Base-by-base conservation (phyloP, 2,329 filamentous ascomycete genomes). In the Fusarium tjaetaba region DNA sequence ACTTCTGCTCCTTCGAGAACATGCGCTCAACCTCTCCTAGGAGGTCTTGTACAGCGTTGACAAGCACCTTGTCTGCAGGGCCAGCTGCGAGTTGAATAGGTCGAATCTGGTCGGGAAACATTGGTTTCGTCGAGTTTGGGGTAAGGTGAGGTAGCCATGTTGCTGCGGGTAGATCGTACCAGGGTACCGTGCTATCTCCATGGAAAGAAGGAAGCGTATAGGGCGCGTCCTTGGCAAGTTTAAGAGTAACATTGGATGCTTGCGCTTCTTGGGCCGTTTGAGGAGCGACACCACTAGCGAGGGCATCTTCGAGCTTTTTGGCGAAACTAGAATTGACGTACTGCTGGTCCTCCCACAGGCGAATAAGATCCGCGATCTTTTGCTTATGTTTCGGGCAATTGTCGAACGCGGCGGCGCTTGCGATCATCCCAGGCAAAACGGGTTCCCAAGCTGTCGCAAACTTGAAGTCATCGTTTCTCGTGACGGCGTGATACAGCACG, bases 111-210 rank as follows among this genome's bases (percentile, higher is more conserved):
- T 90, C 86, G 1, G 93, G 88, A 48, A 92, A 90, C 84, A 97
- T 94, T 11, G 94, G 91, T 56, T 89, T 87, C 14, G 90, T 90
- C 2, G 93, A 94, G 78, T 96, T 92, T 9, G 92, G 93, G 43
- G 93, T 89, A 68, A 97, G 90, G 63, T 93, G 91, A 9, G 93
- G 93, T 52, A 97, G 88, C 86, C 95, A 92, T 73, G 94, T 96
- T 4, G 90, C 92, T 4, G 94, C 94, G 0, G 94, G 94, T 2
- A 97, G 85, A 73, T 97, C 94, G 82, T 95, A 93, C 89, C 92
- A 97, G 0, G 92, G 90, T 8, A 88, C 90, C 0, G 89, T 88
- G 4, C 87, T 83, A 78, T 97, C 93, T 45, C 95, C 95, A 80
- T 97, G 95, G 63, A 88, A 89, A 4, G 92, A 86, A 26, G 95